Conservation (phyloP, 371 early-diverging fungal genomes). For the Lichtheimia ramosa region DNA sequence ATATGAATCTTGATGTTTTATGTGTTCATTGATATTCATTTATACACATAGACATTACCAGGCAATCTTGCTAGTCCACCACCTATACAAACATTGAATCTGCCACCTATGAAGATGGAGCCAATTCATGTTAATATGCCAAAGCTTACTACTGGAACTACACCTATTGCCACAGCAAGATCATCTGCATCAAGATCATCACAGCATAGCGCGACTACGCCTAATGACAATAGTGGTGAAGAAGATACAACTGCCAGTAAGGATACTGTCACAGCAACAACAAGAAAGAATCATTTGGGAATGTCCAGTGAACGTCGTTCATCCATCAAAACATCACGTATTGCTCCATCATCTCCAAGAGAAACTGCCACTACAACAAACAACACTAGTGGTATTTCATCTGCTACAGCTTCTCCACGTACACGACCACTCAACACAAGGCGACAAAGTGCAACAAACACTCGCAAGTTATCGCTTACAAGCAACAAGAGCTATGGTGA, state of each 20-base stretch:
- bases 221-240: conserved; percentile 20
- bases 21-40: background rate
- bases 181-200: conserved; percentile 14
- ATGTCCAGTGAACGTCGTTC: conserved; percentile 12
- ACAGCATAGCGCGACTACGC: background rate
- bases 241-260: conserved; percentile 15
- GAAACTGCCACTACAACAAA: background rate
- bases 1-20: background rate
- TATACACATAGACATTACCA: conserved; percentile 39
- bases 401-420: conserved; percentile 9
- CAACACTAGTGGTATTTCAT: conserved; percentile 1
- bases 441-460: conserved; percentile 7
- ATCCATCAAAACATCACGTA: conserved; percentile 20
- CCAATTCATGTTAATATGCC: conserved; percentile 41
- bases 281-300: background rate
- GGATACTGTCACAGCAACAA: conserved; percentile 1
- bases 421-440: conserved; percentile 10
- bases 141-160: conserved; percentile 5
- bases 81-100: conserved; percentile 32
- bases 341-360: conserved; percentile 18
- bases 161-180: conserved; percentile 29
- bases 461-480: conserved; percentile 20
- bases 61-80: conserved; percentile 51
- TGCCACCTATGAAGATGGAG: conserved; percentile 54
- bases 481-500: conserved; percentile 11